phyloP scores from a whole-genome alignment of 2,329 filamentous ascomycete species.

The Cryphonectria carpinicola region DNA sequence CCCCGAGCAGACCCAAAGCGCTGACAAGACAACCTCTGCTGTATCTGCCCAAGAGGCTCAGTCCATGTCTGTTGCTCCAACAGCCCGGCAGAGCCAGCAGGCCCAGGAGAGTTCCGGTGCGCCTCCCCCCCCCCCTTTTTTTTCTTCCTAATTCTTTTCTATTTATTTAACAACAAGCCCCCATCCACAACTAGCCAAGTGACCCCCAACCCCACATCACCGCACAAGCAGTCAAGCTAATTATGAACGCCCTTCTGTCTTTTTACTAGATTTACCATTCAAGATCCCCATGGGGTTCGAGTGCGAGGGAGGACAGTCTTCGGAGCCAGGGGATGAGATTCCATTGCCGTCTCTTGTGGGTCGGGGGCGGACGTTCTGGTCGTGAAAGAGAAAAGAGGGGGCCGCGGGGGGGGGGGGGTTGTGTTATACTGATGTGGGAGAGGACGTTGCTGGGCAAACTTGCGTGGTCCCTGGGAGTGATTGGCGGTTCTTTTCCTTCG shows the following conservation, averaged over 20 bases:
- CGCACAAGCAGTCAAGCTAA: neutral
- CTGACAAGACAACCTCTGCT: neutral
- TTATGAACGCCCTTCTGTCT: neutral
- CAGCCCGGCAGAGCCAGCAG: neutral
- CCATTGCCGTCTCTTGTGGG: conserved; percentile 4
- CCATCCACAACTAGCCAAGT: neutral
- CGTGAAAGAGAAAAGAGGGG: conserved; percentile 8
- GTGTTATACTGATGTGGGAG: neutral
- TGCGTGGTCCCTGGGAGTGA: too few species aligned
- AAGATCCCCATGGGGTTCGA: neutral
- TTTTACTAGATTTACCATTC: neutral
- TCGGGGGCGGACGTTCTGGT: conserved; percentile 26
- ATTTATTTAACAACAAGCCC: neutral
- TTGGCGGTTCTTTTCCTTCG: neutral
- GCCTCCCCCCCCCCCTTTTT: too few species aligned
- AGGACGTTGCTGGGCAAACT: neutral
- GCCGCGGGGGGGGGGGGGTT: neutral
- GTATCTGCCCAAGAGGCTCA: neutral
- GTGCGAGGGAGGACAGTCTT: neutral
- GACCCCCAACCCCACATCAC: too few species aligned
- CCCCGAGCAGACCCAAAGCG: neutral
- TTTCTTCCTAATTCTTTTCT: too few species aligned
- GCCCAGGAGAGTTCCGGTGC: neutral
- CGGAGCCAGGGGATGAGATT: neutral
- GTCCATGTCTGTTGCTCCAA: neutral